phyloP scores from a whole-genome alignment of 2,329 filamentous ascomycete genomes.

The Colletotrichum destructivum region DNA sequence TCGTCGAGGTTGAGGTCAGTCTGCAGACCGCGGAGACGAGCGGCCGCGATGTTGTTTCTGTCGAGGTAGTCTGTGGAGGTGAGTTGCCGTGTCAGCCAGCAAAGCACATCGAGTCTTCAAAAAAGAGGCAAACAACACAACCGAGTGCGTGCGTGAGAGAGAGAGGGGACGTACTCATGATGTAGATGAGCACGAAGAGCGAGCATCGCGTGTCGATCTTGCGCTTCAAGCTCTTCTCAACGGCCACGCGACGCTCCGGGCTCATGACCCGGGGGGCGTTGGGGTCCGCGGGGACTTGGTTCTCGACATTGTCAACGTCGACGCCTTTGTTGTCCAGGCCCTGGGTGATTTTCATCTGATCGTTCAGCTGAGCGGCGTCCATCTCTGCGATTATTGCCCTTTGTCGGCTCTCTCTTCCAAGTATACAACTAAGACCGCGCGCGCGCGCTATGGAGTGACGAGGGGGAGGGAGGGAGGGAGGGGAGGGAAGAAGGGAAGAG shows the following conservation, averaged over 20 bases:
- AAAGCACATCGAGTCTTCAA: background rate
- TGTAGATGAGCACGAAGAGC: slow-evolving; percentile 82
- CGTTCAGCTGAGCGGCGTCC: slow-evolving; percentile 30
- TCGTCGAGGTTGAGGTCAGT: slow-evolving; percentile 69
- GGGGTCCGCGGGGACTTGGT: slow-evolving; percentile 21
- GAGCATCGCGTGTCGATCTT: slow-evolving; percentile 80
- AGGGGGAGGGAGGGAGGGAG: background rate
- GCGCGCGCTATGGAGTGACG: background rate
- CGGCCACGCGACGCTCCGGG: slow-evolving; percentile 64
- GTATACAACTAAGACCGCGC: too few relatives aligned
- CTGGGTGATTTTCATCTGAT: slow-evolving; percentile 27
- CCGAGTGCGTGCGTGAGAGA: background rate
- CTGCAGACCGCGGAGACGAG: slow-evolving; percentile 75
- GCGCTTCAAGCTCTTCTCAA: slow-evolving; percentile 77
- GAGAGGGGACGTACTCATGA: slow-evolving; percentile 55
- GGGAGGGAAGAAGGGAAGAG: background rate
- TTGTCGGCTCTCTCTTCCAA: slow-evolving; percentile 30
- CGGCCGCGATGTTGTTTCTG: slow-evolving; percentile 78
- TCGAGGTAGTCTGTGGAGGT: slow-evolving; percentile 70
- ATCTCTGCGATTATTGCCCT: slow-evolving; percentile 24
- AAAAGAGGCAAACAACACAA: too few relatives aligned
- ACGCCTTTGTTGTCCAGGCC: slow-evolving; percentile 26
- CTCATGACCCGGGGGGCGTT: slow-evolving; percentile 46
- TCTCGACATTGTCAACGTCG: slow-evolving; percentile 28
- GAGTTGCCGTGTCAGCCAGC: slow-evolving; percentile 74